phyloP scores from a whole-genome alignment of 139 green algal genomes.

The Protoeuglena noctilucae region DNA sequence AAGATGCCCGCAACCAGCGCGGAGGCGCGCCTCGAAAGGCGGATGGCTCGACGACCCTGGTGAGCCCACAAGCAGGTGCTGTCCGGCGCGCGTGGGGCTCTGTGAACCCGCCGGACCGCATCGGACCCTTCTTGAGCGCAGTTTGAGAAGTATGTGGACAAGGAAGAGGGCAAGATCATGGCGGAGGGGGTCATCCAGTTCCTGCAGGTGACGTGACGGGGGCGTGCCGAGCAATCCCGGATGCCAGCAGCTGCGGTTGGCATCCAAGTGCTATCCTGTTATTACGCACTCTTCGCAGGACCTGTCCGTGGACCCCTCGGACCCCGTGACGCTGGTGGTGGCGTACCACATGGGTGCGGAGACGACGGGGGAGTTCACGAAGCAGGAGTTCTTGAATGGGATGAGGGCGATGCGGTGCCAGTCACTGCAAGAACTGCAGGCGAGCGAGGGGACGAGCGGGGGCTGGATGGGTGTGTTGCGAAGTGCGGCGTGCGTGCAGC shows the following conservation, averaged over 20 bases:
- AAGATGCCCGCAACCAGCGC: neutral
- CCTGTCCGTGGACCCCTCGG: neutral
- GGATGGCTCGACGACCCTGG: neutral
- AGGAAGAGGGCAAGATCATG: neutral
- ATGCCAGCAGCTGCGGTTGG: too few species aligned
- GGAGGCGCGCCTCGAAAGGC: neutral
- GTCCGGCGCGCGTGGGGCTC: too few species aligned
- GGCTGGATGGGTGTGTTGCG: too few species aligned
- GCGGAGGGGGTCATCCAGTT: neutral
- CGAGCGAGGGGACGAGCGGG: too few species aligned
- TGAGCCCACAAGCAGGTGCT: too few species aligned
- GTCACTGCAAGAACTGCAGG: slow-evolving; percentile 2
- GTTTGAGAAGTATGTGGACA: neutral
- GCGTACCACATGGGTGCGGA: slow-evolving; percentile 6
- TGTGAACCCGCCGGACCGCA: too few species aligned
- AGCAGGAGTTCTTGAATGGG: slow-evolving; percentile 8
- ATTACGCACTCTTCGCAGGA: neutral
- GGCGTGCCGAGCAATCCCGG: neutral
- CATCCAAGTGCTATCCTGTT: too few species aligned
- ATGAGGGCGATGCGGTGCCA: slow-evolving; percentile 2
- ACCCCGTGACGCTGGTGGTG: slow-evolving; percentile 1
- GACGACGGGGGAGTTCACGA: slow-evolving; percentile 8
- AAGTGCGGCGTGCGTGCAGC: too few species aligned
- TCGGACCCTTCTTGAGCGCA: too few species aligned
- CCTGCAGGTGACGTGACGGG: neutral